These are phyloP conservation scores for Penicillium salamii DNA, from an alignment of 495 filamentous ascomycete genomes.

Conservation along the genomic window DNA sequence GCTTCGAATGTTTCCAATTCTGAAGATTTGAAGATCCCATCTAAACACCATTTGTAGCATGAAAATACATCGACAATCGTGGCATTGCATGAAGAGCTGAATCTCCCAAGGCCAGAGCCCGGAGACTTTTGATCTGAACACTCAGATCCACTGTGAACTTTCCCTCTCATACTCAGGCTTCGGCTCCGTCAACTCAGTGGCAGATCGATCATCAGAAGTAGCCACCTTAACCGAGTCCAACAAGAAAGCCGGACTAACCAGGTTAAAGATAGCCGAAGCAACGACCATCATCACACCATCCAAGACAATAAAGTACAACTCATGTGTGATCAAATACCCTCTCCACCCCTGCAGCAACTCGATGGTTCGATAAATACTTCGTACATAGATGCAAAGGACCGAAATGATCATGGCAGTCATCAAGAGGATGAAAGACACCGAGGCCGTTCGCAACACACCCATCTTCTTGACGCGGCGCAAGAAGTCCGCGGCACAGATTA, in stretches of 20 bases:
- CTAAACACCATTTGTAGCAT: too few species aligned
- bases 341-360: constrained; percentile 57
- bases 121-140: too few species aligned
- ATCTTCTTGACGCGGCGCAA: constrained; percentile 30
- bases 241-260: constrained; percentile 45
- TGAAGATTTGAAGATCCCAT: too few species aligned
- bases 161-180: not conserved
- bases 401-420: constrained; percentile 40
- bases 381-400: constrained; percentile 45
- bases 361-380: constrained; percentile 55
- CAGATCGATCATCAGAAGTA: not conserved
- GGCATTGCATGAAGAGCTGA: too few species aligned
- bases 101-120: too few species aligned
- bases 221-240: constrained; percentile 11
- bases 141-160: not conserved
- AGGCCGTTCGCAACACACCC: constrained; percentile 14
- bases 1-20: too few species aligned
- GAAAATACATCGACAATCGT: too few species aligned
- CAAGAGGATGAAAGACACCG: constrained; percentile 18
- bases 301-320: constrained; percentile 52
- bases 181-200: not conserved
- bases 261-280: constrained; percentile 47
- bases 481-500: constrained; percentile 40
- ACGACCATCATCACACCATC: constrained; percentile 55
- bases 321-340: constrained; percentile 55